These are phyloP conservation scores for Scenedesmus sp. DNA, from an alignment of 163 green algal genomes.

Conservation along the genomic window DNA sequence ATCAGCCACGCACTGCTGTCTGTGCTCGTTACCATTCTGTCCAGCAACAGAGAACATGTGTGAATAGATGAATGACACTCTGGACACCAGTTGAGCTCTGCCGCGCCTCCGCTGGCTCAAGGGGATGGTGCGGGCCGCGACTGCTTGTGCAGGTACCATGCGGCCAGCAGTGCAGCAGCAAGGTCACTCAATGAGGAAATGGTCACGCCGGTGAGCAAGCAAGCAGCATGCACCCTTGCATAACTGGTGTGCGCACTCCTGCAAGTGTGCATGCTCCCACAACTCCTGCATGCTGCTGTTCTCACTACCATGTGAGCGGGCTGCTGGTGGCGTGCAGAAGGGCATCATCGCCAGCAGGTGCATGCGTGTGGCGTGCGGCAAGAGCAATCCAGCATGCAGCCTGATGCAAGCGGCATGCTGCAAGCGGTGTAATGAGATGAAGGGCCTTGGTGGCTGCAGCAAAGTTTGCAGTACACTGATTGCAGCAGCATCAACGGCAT, in stretches of 20 bases:
- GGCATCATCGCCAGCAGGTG: not conserved
- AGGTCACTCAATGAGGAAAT: conserved; percentile 30
- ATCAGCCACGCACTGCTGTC: not conserved
- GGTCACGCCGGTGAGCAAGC: conserved; percentile 6
- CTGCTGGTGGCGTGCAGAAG: not conserved
- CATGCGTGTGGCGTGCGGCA: not conserved
- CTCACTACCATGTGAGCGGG: not conserved
- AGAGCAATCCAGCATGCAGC: not conserved
- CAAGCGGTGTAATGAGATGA: not conserved
- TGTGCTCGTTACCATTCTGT: not conserved
- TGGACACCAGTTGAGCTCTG: too few relatives aligned
- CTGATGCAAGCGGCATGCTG: not conserved
- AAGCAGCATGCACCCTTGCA: not conserved
- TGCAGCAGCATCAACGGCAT: not conserved
- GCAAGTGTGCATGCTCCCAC: too few relatives aligned
- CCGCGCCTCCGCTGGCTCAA: not conserved
- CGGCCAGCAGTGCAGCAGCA: not conserved
- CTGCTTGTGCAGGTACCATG: conserved; percentile 27
- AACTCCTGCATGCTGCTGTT: not conserved
- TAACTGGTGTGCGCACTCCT: not conserved
- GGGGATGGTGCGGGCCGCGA: not conserved
- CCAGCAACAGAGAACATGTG: not conserved
- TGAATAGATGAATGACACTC: not conserved
- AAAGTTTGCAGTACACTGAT: conserved; percentile 13
- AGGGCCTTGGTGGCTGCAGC: not conserved